Evolutionary conservation across 2,329 filamentous ascomycete genomes (phyloP).

Genomic region (Peltaster fructicola): DNA sequence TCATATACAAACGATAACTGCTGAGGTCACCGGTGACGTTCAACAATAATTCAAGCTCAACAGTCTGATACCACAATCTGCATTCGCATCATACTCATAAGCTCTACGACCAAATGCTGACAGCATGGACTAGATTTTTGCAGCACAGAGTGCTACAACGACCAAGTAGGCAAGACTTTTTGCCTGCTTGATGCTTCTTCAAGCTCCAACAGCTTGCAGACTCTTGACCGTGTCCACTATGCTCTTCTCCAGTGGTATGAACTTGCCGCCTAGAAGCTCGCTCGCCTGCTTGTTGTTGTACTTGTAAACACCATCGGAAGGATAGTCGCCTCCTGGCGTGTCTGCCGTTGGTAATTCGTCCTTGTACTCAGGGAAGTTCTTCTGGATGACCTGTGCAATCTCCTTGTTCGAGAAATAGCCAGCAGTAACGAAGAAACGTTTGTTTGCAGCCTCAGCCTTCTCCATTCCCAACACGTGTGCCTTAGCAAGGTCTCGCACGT

Average conservation of each 20-base stretch:
- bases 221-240: conserved; percentile 47
- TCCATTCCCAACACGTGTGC: conserved; percentile 44
- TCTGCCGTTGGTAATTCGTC: conserved; percentile 28
- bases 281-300: conserved; percentile 39
- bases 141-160: background rate
- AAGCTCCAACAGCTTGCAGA: conserved; percentile 37
- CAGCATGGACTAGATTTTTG: no score
- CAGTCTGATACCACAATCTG: conserved; percentile 29
- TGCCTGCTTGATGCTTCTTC: conserved; percentile 6
- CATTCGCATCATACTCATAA: background rate
- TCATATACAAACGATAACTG: conserved; percentile 23
- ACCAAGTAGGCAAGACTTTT: background rate
- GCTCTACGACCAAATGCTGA: no score
- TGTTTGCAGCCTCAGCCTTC: conserved; percentile 38
- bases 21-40: conserved; percentile 19
- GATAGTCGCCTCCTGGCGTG: conserved; percentile 27
- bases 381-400: conserved; percentile 37
- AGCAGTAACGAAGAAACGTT: conserved; percentile 46
- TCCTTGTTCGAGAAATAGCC: conserved; percentile 44
- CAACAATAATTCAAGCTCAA: conserved; percentile 34
- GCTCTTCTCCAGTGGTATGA: conserved; percentile 38
- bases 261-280: conserved; percentile 42
- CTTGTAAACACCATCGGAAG: conserved; percentile 32
- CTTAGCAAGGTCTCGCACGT: conserved; percentile 39
- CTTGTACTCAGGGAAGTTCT: conserved; percentile 36